Evolutionary conservation across 1,284 basidiomycete genomes (phyloP).

Genomic region (Grifola frondosa): DNA sequence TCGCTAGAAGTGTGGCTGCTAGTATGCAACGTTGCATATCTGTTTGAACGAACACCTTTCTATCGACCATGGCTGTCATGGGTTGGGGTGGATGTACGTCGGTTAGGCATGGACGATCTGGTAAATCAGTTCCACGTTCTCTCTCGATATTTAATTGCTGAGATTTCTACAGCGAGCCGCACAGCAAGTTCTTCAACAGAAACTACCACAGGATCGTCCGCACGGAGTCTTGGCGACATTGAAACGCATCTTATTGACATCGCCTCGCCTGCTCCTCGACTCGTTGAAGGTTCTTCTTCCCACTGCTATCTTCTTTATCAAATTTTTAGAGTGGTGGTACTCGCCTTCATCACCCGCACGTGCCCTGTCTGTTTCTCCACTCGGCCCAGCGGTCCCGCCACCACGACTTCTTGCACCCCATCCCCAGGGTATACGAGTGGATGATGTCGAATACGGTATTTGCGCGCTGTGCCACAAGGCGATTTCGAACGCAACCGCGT

Average conservation of each 20-base stretch:
- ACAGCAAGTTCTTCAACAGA: conserved; percentile 17
- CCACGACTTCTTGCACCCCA: conserved; percentile 74
- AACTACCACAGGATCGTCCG: conserved; percentile 26
- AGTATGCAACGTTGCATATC: conserved; percentile 84
- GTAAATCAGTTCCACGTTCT: conserved; percentile 44
- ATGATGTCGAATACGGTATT: conserved; percentile 66
- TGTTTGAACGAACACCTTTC: conserved; percentile 85
- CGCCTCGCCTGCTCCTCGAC: conserved; percentile 67
- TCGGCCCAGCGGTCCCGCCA: conserved; percentile 71
- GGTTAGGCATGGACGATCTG: conserved; percentile 75
- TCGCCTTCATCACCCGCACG: conserved; percentile 89
- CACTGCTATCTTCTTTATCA: conserved; percentile 93
- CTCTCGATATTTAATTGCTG: background rate
- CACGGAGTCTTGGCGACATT: conserved; percentile 42
- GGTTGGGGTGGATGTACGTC: conserved; percentile 81
- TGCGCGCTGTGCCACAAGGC: conserved; percentile 81
- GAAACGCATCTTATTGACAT: conserved; percentile 45
- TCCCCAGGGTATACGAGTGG: conserved; percentile 60
- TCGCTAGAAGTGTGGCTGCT: conserved; percentile 82
- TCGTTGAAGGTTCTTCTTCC: conserved; percentile 84
- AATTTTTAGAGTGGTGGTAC: conserved; percentile 99
- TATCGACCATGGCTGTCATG: conserved; percentile 91
- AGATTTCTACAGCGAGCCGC: conserved; percentile 30
- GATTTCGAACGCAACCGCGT: conserved; percentile 86
- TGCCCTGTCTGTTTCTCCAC: conserved; percentile 56